Base-by-base conservation (phyloP, 192 early-diverging fungal genomes). In the Dissophora ornata region DNA sequence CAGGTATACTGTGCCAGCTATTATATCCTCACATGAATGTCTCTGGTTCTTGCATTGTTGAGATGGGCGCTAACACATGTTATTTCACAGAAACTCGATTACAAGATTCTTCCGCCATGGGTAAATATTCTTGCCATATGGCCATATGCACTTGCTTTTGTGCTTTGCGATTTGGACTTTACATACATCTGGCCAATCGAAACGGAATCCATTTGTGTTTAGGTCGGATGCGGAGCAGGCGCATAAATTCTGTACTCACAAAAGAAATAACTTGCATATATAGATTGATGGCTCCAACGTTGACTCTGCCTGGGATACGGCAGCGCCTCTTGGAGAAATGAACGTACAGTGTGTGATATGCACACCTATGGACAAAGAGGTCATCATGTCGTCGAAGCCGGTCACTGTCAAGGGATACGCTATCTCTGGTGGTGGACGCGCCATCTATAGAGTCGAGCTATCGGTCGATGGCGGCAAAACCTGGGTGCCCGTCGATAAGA, bases 291-390 rank as follows among this genome's bases (percentile, higher is more conserved):
- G 62, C 0, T 51, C 57, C 12, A 77, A 77, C 49, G 73, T 67
- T 2, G 79, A 64, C 66, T 84, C 55, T 50, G 88, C 81, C 61
- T 91, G 83, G 91, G 85, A 49, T 66, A 85, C 61, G n/a, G 57
- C 81, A 24, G 77, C 69, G 1, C 78, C 84, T 0, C 63, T 85
- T 24, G 83, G 93, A 67, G 94, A 95, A 79, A 81, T 91, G 67
- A 94, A 92, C 45, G 87, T 96, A 16, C 94, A 97, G 78, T 89
- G 88, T 51, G 90, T 89, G 36, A 87, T 97, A 26, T 88, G 91
- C 51, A 66, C 80, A 9, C 94, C 94, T 6, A 64, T 82, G 19
- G 86, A 93, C 32, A 87, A 81, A 30, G 85, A 85, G 46, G 49
- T 64, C 25, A 55, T 79, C 41, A 44, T 51, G 2, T 55, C 69